Evolutionary conservation across 2,329 filamentous ascomycete genomes (phyloP).

Genomic region (Colletotrichum lupini): DNA sequence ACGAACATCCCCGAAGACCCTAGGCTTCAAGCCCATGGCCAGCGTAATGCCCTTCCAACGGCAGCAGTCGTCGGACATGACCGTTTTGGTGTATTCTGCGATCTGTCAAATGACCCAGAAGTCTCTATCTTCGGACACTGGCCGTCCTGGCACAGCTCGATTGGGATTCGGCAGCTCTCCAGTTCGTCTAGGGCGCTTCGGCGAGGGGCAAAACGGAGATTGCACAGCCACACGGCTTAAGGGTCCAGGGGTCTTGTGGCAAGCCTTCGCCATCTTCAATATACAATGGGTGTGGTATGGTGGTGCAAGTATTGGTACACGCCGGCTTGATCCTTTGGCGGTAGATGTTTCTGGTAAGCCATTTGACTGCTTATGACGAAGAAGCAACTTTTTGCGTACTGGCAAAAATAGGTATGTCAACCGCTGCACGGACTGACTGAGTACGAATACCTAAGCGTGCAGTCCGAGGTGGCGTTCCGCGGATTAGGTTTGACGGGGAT

Average conservation of each 20-base stretch:
- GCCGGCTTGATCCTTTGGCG: background rate
- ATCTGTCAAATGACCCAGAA: background rate
- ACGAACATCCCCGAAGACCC: background rate
- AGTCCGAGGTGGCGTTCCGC: background rate
- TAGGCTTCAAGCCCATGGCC: background rate
- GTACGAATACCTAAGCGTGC: background rate
- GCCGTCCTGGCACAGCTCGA: constrained; percentile 6
- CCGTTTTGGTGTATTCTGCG: background rate
- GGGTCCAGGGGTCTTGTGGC: constrained; percentile 28
- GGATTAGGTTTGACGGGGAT: background rate
- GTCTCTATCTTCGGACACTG: constrained; percentile 13
- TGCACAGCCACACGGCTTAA: constrained; percentile 33
- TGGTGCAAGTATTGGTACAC: background rate
- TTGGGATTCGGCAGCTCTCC: constrained; percentile 12
- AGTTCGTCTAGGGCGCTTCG: constrained; percentile 5
- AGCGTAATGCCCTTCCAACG: background rate
- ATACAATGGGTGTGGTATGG: background rate
- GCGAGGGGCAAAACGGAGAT: constrained; percentile 28
- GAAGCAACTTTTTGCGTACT: background rate
- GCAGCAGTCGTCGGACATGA: background rate
- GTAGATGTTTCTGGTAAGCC: background rate
- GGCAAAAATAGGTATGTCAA: background rate
- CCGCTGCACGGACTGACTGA: no score
- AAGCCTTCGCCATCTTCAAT: constrained; percentile 44
- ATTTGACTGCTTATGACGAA: background rate